These are phyloP conservation scores for Chamaecrista fasciculata DNA, from an alignment of 306 rosid species.

Conservation along the genomic window DNA sequence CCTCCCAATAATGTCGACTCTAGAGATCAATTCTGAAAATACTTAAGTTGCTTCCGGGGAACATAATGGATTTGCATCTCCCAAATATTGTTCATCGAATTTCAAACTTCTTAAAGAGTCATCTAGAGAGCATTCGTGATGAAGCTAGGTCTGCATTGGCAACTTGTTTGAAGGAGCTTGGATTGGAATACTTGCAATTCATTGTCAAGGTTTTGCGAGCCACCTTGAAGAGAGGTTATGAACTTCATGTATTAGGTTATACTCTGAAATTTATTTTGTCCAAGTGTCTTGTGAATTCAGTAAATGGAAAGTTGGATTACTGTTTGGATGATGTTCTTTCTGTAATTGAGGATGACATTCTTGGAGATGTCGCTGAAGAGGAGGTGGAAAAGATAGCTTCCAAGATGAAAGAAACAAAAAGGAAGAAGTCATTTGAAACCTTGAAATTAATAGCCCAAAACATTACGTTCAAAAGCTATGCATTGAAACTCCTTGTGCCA, in stretches of 20 bases:
- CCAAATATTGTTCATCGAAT: constrained; percentile 74
- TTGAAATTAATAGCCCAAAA: constrained; percentile 73
- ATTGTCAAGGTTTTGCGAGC: constrained; percentile 66
- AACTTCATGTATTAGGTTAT: constrained; percentile 91
- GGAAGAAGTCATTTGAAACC: constrained; percentile 74
- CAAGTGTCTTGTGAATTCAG: constrained; percentile 58
- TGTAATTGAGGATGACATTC: constrained; percentile 74
- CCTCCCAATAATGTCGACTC: too few species aligned
- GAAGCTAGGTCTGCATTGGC: constrained; percentile 92
- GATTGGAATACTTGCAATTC: constrained; percentile 81
- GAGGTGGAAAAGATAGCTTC: constrained; percentile 93
- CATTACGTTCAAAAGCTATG: constrained; percentile 70
- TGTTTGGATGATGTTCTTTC: constrained; percentile 81
- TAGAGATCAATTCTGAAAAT: too few species aligned
- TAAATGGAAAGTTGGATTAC: constrained; percentile 72
- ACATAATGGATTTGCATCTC: constrained; percentile 80
- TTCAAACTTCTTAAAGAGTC: constrained; percentile 79
- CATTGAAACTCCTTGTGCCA: constrained; percentile 65
- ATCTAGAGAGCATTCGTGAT: constrained; percentile 80
- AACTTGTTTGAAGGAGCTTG: constrained; percentile 88
- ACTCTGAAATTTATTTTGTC: constrained; percentile 74
- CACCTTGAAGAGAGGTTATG: constrained; percentile 81
- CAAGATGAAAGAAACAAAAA: constrained; percentile 92
- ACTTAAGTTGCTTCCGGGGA: constrained; percentile 79
- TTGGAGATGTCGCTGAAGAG: constrained; percentile 88